Base-by-base conservation (phyloP, 305 asterid genomes). In the Ajuga reptans region DNA sequence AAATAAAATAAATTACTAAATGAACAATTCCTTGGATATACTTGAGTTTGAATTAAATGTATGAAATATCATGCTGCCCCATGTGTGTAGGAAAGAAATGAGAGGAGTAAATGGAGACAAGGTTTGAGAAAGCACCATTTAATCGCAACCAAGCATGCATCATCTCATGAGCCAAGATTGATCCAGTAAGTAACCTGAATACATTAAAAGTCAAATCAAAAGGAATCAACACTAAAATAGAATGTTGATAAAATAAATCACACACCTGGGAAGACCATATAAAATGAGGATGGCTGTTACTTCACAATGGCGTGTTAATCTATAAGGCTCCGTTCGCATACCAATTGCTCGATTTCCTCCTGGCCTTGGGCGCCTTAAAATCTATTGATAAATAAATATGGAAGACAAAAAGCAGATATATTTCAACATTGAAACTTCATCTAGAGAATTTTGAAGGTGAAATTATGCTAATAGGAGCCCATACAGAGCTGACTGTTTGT, bases 401-500 rank as follows among this genome's bases (percentile, higher is more conserved):
- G 60, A 34, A 24, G 52, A 15, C 6, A 7, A 11, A 11, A 17
- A 71, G 53, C 12, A 41, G 4, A 62, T 54, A 39, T 16, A 21
- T 42, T 14, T 27, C 9, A 68, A 52, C 43, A 1, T 31, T 52
- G 45, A 27, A 15, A 68, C 8, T 5, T 43, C 6, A 8, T 11
- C 34, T 3, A 49, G 54, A 58, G 54, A 47, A 9, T 9, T 29
- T 11, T 17, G 24, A 36, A 46, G 51, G 33, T 2, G 6, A 49
- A 73, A 17, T 21, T 51, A 43, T 56, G 14, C 9, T 82, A 76
- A 41, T 12, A 37, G 3, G 73, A 67, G 47, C 68, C 65, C 95
- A 73, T 84, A 92, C 96, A 9, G 88, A 84, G 84, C 91, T 86
- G 78, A 92, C 79, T 29, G 95, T 89, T 78, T 86, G 95, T 80